Base-by-base conservation (phyloP, 352 stramenopile species). In the Halophytophthora batemanensis region DNA sequence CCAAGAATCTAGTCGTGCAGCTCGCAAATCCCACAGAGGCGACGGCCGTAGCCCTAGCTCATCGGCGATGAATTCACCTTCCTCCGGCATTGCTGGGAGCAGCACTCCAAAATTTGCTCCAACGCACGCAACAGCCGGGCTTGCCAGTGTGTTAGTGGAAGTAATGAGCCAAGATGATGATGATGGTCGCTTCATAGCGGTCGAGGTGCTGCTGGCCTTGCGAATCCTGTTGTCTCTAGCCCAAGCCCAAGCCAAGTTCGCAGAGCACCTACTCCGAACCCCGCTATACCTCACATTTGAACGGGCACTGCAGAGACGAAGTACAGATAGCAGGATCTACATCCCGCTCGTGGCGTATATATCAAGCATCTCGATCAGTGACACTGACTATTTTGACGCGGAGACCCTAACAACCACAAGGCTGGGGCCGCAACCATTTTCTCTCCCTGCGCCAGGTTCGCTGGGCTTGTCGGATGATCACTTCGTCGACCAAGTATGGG, bases 291-390 rank as follows among this genome's bases (percentile, higher is more conserved):
- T 61, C 2, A 81, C 69, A 17, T 47, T 93, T 23, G 84, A 84
- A 48, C 42, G 61, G 17, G 70, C 66, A 14, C 43, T 93, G 3
- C 33, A 53, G 25, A 38, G 38, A 6, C 86, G 83, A 53, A 82
- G 67, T 41, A 67, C 51, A 0, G 59, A 86, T 23, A 74, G 45
- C 28, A 71, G 69, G 40, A 60, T 77, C 21, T 89, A 74, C 54
- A 82, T 77, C 1, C 77, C 79, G 0, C 35, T 93, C 3, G 41
- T 93, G 13, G 79, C 77, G 19, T 90, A 82, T 33, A 48, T 88
- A 15, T 82, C 66, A 5, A 74, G 76, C 29, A 79, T 88, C 31
- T 45, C 65, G 6, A 74, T 93, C 31, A 62, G 61, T 15, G 64
- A 85, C 41, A 82, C 76, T 15, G 74, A 71, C 40, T 87, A 86